phyloP scores from a whole-genome alignment of 1,284 basidiomycete species.

The Papiliotrema terrestris region DNA sequence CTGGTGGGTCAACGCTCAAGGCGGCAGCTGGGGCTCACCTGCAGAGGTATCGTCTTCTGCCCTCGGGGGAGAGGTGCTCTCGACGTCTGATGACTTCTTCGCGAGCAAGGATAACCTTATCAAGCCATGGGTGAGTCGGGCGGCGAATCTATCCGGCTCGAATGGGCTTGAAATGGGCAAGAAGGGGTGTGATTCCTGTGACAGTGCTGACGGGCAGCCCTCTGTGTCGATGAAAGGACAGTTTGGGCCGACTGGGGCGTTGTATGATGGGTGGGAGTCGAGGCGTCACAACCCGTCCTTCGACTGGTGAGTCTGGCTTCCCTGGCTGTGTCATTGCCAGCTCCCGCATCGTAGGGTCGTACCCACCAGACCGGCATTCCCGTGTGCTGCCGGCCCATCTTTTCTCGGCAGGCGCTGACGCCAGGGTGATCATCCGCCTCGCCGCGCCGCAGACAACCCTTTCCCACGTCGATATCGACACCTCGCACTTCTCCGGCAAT shows the following conservation, averaged over 20 bases:
- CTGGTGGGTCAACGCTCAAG: conserved; percentile 53
- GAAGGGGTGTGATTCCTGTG: background rate
- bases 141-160: background rate
- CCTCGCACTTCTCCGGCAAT: conserved; percentile 93
- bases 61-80: conserved; percentile 71
- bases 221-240: conserved; percentile 82
- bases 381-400: too few species aligned
- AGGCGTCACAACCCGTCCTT: conserved; percentile 80
- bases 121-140: conserved; percentile 64
- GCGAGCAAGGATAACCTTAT: conserved; percentile 80
- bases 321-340: too few species aligned
- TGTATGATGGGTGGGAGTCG: conserved; percentile 94
- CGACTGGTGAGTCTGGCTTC: conserved; percentile 68
- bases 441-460: conserved; percentile 69
- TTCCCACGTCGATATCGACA: conserved; percentile 91
- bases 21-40: background rate
- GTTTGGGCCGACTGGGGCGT: conserved; percentile 91
- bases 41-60: conserved; percentile 85
- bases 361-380: too few species aligned
- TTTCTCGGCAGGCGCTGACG: background rate
- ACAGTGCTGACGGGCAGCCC: conserved; percentile 47
- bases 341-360: too few species aligned
- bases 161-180: too few species aligned
- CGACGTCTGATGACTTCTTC: conserved; percentile 94
- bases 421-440: conserved; percentile 83